Percentiles rank a stretch among this genome's conserved stretches.
Conservation (phyloP, 225 moss, liverwort and hornwort genomes). For the Sphagnum contortum region DNA sequence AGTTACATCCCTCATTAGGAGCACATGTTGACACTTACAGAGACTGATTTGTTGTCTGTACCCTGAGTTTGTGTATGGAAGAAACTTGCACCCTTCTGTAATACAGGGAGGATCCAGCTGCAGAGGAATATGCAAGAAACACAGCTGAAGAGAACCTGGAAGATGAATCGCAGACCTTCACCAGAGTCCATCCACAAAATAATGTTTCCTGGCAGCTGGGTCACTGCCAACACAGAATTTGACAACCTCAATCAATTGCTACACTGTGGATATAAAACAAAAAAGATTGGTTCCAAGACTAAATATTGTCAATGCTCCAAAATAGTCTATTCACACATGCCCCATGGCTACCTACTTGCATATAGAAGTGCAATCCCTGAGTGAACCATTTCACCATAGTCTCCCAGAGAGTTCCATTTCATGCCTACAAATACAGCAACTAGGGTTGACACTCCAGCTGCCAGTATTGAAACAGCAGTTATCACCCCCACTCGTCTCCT, state of each 20-base stretch:
- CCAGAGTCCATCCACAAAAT: slow-evolving; percentile 39
- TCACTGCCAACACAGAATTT: slow-evolving; percentile 21
- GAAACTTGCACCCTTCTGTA: slow-evolving; percentile 20
- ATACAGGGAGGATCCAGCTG: slow-evolving; percentile 18
- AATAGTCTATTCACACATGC: background rate
- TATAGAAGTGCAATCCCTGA: slow-evolving; percentile 12
- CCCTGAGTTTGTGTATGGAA: slow-evolving; percentile 15
- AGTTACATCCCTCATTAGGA: background rate
- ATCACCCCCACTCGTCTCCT: slow-evolving; percentile 20
- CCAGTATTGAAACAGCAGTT: slow-evolving; percentile 14
- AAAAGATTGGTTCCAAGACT: background rate
- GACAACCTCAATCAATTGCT: background rate
- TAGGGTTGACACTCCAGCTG: slow-evolving; percentile 13
- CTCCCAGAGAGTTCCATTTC: slow-evolving; percentile 25
- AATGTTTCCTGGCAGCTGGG: slow-evolving; percentile 20
- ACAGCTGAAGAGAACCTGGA: slow-evolving; percentile 22
- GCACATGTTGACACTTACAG: slow-evolving; percentile 31
- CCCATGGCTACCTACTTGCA: slow-evolving; percentile 7
- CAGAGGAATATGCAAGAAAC: slow-evolving; percentile 19
- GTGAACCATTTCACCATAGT: slow-evolving; percentile 15
- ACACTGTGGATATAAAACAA: background rate
- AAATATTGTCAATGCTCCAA: background rate
- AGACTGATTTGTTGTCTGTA: slow-evolving; percentile 11
- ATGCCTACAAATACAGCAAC: slow-evolving; percentile 15
- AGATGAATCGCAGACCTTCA: slow-evolving; percentile 15